A percentile compares a stretch with the other conserved stretches of the same genome.
phyloP scores from a whole-genome alignment of 1,139 yeast genomes.

The Taiozyma sp. region DNA sequence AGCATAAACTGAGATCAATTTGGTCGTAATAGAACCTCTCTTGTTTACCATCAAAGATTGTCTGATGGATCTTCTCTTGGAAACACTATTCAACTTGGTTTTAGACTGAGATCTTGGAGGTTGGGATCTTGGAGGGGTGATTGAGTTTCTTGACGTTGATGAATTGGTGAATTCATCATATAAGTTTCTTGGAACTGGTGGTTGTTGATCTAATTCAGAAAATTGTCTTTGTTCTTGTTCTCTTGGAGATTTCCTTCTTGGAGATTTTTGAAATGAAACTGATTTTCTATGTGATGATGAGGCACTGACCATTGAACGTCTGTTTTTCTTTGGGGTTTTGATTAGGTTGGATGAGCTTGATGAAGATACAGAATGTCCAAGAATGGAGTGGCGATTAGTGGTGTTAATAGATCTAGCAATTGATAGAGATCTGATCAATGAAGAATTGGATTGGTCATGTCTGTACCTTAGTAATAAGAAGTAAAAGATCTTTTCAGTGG shows the following conservation, averaged over 20 bases:
- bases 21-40: slow-evolving; percentile 67
- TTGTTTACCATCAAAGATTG: slow-evolving; percentile 36
- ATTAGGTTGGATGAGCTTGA: slow-evolving; percentile 4
- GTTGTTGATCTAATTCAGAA: slow-evolving; percentile 22
- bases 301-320: slow-evolving; percentile 47
- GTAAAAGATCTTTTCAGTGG: slow-evolving; percentile 72
- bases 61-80: slow-evolving; percentile 27
- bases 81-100: slow-evolving; percentile 4
- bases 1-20: slow-evolving; percentile 64
- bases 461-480: slow-evolving; percentile 46
- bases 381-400: slow-evolving; percentile 4
- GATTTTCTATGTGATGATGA: slow-evolving; percentile 51
- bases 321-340: slow-evolving; percentile 37
- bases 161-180: slow-evolving; percentile 27
- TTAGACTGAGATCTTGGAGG: slow-evolving; percentile 20
- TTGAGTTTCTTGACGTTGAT: slow-evolving; percentile 8
- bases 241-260: slow-evolving; percentile 21
- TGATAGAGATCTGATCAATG: slow-evolving; percentile 23
- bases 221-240: slow-evolving; percentile 7
- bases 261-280: slow-evolving; percentile 41
- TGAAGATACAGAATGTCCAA: slow-evolving; percentile 1
- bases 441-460: slow-evolving; percentile 28
- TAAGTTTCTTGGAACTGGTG: slow-evolving; percentile 31
- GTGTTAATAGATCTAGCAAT: slow-evolving; percentile 24
- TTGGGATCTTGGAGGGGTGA: not conserved